Percentiles rank a stretch among this genome's conserved stretches.
Evolutionary conservation across 371 early-diverging fungal genomes (phyloP).

Genomic region (Blakeslea trispora): DNA sequence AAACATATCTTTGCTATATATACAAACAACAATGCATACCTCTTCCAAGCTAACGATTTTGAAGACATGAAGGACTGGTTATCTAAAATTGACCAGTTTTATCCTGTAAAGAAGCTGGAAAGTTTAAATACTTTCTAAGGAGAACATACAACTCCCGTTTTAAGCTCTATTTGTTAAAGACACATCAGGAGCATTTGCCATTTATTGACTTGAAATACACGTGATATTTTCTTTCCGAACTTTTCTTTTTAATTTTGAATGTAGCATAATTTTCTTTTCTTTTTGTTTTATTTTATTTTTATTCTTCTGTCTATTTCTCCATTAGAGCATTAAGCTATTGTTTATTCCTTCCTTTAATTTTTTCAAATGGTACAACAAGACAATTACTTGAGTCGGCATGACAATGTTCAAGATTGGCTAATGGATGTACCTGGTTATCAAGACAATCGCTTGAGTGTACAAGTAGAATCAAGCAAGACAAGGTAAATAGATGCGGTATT

Average conservation of each 20-base stretch:
- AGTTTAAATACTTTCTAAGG: slow-evolving; percentile 1
- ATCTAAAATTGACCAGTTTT: slow-evolving; percentile 65
- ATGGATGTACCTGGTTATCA: slow-evolving; percentile 23
- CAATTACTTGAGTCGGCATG: not conserved
- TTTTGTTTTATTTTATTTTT: slow-evolving; percentile 10
- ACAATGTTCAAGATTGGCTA: slow-evolving; percentile 28
- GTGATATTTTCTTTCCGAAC: slow-evolving; percentile 23
- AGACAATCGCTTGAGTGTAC: slow-evolving; percentile 12
- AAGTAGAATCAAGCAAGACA: not conserved
- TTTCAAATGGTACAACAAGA: slow-evolving; percentile 9
- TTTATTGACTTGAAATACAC: slow-evolving; percentile 12
- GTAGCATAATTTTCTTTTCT: slow-evolving; percentile 4
- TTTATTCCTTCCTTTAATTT: too few relatives aligned
- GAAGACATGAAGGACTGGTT: slow-evolving; percentile 79
- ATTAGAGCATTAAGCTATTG: too few relatives aligned
- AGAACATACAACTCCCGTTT: not conserved
- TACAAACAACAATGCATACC: slow-evolving; percentile 67
- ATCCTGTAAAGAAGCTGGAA: slow-evolving; percentile 32
- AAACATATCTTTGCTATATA: slow-evolving; percentile 73
- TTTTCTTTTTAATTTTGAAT: not conserved
- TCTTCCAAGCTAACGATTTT: slow-evolving; percentile 65
- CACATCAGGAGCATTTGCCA: slow-evolving; percentile 10
- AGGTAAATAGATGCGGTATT: not conserved
- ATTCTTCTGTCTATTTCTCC: not conserved
- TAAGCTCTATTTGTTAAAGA: not conserved